Conservation (phyloP, 495 filamentous ascomycete genomes). For the Trichoderma reesei region DNA sequence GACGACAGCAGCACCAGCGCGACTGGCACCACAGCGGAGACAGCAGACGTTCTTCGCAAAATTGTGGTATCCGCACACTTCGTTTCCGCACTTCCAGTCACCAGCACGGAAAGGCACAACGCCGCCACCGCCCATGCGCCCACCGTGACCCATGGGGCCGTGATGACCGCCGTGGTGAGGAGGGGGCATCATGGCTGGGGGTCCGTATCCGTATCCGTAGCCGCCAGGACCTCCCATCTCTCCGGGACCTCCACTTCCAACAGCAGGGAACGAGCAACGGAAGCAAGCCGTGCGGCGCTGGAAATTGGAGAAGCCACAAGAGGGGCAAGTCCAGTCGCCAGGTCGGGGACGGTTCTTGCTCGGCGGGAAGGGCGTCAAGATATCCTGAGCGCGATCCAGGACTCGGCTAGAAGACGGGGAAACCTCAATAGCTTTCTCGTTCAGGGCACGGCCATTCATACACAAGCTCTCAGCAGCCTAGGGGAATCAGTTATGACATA, state of each 20-base stretch:
- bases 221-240: constrained; percentile 67
- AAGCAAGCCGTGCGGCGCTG: constrained; percentile 97
- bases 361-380: constrained; percentile 90
- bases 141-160: constrained; percentile 65
- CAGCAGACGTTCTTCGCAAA: constrained; percentile 99
- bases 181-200: constrained; percentile 68
- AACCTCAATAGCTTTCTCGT: constrained; percentile 97
- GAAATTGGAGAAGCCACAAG: constrained; percentile 87
- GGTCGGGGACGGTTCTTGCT: constrained; percentile 96
- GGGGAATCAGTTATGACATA: constrained; percentile 13
- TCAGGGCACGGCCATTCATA: constrained; percentile 97
- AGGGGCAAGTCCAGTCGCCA: constrained; percentile 98
- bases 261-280: constrained; percentile 94
- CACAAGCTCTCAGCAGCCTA: constrained; percentile 92
- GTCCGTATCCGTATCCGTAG: constrained; percentile 61
- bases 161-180: constrained; percentile 77
- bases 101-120: constrained; percentile 95
- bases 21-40: constrained; percentile 88
- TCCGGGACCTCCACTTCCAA: constrained; percentile 63
- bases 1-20: constrained; percentile 84
- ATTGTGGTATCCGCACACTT: constrained; percentile 98
- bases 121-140: constrained; percentile 66
- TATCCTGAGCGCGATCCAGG: constrained; percentile 87
- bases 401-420: constrained; percentile 93
- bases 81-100: constrained; percentile 97